Percentiles rank a stretch among this genome's conserved stretches.
phyloP scores from a whole-genome alignment of 352 stramenopile genomes.

The Globisporangium heterothallicum region DNA sequence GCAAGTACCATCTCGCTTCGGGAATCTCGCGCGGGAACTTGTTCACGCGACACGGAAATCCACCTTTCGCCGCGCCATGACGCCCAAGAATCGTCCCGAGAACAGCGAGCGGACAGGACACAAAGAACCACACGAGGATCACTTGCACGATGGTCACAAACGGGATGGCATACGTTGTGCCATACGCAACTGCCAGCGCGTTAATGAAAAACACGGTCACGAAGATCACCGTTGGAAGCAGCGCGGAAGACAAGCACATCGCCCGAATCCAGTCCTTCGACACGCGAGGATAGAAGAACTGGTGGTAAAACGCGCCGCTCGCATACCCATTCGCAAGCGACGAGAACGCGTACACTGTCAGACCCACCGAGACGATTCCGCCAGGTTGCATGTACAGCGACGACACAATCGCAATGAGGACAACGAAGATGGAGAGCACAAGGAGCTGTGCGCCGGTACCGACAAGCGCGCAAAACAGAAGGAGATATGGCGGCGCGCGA shows the following conservation, averaged over 20 bases:
- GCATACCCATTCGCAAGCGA: constrained; percentile 87
- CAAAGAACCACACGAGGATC: constrained; percentile 96
- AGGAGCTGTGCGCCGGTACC: constrained; percentile 95
- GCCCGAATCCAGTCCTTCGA: constrained; percentile 89
- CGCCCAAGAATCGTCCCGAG: constrained; percentile 96
- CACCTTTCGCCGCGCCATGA: constrained; percentile 86
- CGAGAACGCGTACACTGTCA: constrained; percentile 94
- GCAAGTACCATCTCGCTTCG: constrained; percentile 75
- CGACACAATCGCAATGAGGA: constrained; percentile 94
- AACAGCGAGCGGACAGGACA: constrained; percentile 94
- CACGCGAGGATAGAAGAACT: constrained; percentile 89
- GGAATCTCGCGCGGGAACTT: constrained; percentile 92
- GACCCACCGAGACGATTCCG: constrained; percentile 92
- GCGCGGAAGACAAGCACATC: constrained; percentile 76
- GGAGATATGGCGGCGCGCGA: constrained; percentile 87
- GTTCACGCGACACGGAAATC: constrained; percentile 93
- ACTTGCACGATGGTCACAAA: constrained; percentile 88
- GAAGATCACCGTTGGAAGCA: constrained; percentile 78
- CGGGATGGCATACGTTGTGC: constrained; percentile 82
- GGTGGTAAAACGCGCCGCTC: constrained; percentile 87
- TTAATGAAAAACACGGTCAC: constrained; percentile 89
- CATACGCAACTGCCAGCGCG: constrained; percentile 71
- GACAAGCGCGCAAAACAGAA: constrained; percentile 94
- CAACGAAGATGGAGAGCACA: constrained; percentile 90
- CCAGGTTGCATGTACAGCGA: constrained; percentile 96